Evolutionary conservation across 306 rosid genomes (phyloP).

Genomic region (Lathyrus sativus): DNA sequence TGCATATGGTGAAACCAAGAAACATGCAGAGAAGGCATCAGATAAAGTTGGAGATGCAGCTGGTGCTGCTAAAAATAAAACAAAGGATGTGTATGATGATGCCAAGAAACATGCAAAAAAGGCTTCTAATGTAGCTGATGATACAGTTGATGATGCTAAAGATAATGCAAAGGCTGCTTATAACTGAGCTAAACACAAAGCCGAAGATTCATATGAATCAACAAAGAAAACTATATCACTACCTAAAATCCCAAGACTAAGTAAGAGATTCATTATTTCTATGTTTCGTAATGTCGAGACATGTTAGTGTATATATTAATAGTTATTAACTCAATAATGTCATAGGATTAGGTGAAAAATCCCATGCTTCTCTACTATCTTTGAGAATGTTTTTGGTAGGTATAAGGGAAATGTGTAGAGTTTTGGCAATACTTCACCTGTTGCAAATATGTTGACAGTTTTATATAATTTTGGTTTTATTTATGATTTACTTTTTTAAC

Average conservation of each 20-base stretch:
- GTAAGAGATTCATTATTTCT: slow-evolving; percentile 26
- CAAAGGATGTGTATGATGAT: background rate
- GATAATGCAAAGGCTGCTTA: slow-evolving; percentile 31
- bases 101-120: background rate
- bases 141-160: background rate
- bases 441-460: background rate
- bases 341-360: background rate
- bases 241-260: slow-evolving; percentile 13
- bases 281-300: background rate
- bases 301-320: background rate
- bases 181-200: slow-evolving; percentile 31
- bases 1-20: slow-evolving; percentile 19
- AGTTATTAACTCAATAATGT: background rate
- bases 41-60: background rate
- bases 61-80: background rate
- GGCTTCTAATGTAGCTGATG: background rate
- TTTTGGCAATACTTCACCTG: background rate
- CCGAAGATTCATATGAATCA: slow-evolving; percentile 26
- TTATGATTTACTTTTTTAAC: background rate
- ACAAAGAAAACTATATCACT: slow-evolving; percentile 33
- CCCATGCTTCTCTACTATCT: background rate
- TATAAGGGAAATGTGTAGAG: background rate
- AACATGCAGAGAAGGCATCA: background rate
- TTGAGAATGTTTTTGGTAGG: background rate
- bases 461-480: background rate